These are phyloP conservation scores for Pyrrhoderma lamaoense DNA, from an alignment of 1,284 basidiomycete genomes.

Conservation along the genomic window DNA sequence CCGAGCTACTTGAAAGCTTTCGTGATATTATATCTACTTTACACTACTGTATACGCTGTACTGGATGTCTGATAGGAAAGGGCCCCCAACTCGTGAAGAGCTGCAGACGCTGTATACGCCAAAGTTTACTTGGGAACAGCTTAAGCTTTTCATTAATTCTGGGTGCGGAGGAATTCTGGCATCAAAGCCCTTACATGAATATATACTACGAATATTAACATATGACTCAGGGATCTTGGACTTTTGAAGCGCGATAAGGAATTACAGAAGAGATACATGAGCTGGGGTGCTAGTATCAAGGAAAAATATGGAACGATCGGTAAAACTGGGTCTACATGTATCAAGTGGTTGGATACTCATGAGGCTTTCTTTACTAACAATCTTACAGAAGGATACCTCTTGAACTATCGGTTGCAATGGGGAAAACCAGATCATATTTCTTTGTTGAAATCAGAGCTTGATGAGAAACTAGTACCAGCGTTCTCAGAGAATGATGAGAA, in stretches of 20 bases:
- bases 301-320: constrained; percentile 54
- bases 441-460: constrained; percentile 40
- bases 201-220: constrained; percentile 6
- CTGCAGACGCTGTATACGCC: constrained; percentile 60
- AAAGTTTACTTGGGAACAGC: constrained; percentile 65
- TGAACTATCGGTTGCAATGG: constrained; percentile 63
- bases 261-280: constrained; percentile 57
- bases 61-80: background rate
- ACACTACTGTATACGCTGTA: background rate
- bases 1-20: too few relatives aligned
- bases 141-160: constrained; percentile 70
- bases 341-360: background rate
- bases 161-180: too few relatives aligned
- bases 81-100: constrained; percentile 61
- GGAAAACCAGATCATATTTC: constrained; percentile 58
- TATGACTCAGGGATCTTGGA: constrained; percentile 54
- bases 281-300: constrained; percentile 51
- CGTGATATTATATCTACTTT: too few relatives aligned
- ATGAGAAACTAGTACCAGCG: constrained; percentile 19
- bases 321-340: constrained; percentile 8
- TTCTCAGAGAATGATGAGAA: constrained; percentile 16
- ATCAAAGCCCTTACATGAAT: too few relatives aligned
- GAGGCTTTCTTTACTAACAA: too few relatives aligned
- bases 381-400: constrained; percentile 54
- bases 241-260: constrained; percentile 64